Evolutionary conservation across 2,329 filamentous ascomycete genomes (phyloP), one percentile per base, ranked within the genome.

Genomic region (Venturia aucupariae): DNA sequence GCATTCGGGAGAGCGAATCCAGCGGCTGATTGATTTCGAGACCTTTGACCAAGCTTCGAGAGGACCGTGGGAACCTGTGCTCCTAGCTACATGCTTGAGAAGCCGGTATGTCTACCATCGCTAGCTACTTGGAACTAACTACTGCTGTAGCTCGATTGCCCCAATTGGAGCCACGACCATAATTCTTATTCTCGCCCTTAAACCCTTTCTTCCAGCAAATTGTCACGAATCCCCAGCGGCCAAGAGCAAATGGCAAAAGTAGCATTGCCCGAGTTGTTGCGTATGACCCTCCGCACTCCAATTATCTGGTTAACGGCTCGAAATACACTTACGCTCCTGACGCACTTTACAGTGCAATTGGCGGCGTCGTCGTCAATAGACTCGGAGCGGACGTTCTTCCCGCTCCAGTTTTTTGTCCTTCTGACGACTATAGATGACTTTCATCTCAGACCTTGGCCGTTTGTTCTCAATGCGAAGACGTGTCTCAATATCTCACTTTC

Each of bases 141-240:
- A 35, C 19, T 60, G 22, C 30, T 42, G 15, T n/a, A 70, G 60
- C 2, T 55, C 71, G 0, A 13, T 75, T 0, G 70, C 71, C 0
- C 68, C 70, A 0, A 2, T 73, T 0, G 71, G 71, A 2, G 72
- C 72, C 0, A 19, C 70, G 0, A 64, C 75, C 0, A 74, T 64
- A 0, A 1, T 73, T 0, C 64, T 66, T 1, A 59, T 61, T 0
- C 10, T 74, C 7, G 70, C 69, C 0, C 51, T 74, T 0, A 72
- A 75, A 48, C 70, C 73, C 0, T n/a, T 74, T 74, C 27, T 74
- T 75, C 19, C 73, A 75, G 54, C 71, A 74, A 27, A 67, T 75
- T 0, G 70, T 73, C 0, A 64, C 66, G 7, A 73, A 71, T 27
- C 73, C 72, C 0, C 66, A 70, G 0, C 63, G 67, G 0, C 73